phyloP scores from a whole-genome alignment of 768 basidiomycete species.

The Candolleomyces efflorescens region DNA sequence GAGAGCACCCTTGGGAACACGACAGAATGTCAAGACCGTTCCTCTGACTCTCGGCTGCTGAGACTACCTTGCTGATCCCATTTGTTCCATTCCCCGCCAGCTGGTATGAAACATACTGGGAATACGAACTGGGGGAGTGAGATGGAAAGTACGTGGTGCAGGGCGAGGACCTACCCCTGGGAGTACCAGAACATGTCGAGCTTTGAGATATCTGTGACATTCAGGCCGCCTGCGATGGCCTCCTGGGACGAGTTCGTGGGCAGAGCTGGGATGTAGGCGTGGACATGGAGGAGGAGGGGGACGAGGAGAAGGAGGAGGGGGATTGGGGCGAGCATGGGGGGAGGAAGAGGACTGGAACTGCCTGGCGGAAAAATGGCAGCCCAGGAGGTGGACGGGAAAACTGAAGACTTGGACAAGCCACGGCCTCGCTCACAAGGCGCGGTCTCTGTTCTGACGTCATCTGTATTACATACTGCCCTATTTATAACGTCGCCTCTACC shows the following conservation, averaged over 20 bases:
- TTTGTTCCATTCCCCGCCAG: slow-evolving; percentile 45
- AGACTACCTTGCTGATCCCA: slow-evolving; percentile 51
- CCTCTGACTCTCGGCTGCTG: background rate
- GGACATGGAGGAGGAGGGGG: slow-evolving; percentile 15
- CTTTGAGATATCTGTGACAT: slow-evolving; percentile 53
- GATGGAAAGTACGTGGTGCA: background rate
- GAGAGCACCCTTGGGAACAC: slow-evolving; percentile 57
- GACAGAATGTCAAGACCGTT: slow-evolving; percentile 5
- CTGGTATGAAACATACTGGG: slow-evolving; percentile 56
- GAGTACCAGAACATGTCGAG: slow-evolving; percentile 60
- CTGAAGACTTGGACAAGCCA: background rate
- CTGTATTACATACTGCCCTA: too few species aligned
- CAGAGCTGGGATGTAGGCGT: slow-evolving; percentile 65
- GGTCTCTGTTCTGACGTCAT: too few species aligned
- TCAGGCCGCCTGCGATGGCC: slow-evolving; percentile 32
- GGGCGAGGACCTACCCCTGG: slow-evolving; percentile 35
- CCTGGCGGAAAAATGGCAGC: background rate
- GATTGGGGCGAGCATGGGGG: background rate
- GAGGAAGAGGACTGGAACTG: background rate
- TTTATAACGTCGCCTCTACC: too few species aligned
- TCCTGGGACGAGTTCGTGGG: slow-evolving; percentile 61
- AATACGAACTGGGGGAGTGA: slow-evolving; percentile 37
- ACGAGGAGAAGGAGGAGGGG: slow-evolving; percentile 7
- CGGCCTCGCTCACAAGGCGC: background rate
- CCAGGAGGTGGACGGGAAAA: background rate